A percentile compares a stretch with the other conserved stretches of the same genome.
Conservation (phyloP, 2,329 filamentous ascomycete species). For the Parafenestella ontariensis region DNA sequence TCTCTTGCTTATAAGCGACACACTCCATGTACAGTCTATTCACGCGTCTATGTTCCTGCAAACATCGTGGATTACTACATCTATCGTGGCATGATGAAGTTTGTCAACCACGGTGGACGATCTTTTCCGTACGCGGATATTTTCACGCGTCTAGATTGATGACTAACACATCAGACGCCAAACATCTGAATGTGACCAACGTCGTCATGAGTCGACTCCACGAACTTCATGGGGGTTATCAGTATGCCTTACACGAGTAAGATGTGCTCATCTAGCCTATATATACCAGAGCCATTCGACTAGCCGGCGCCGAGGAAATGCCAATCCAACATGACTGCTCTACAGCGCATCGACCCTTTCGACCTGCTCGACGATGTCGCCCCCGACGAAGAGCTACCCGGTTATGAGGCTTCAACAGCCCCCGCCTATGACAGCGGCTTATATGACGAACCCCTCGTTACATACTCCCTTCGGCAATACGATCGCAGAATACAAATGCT, state of each 20-base stretch:
- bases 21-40: neutral
- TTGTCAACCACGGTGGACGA: too few species aligned
- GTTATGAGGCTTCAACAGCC: constrained; percentile 30
- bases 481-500: constrained; percentile 36
- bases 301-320: constrained; percentile 10
- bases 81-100: too few species aligned
- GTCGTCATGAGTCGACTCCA: constrained; percentile 16
- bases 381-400: constrained; percentile 35
- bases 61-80: too few species aligned
- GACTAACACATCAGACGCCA: constrained; percentile 8
- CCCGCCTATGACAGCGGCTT: constrained; percentile 28
- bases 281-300: constrained; percentile 21
- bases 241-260: constrained; percentile 2
- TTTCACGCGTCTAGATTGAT: constrained; percentile 12
- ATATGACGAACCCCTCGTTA: constrained; percentile 23
- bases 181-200: constrained; percentile 4
- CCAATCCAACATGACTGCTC: constrained; percentile 22
- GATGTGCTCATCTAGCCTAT: constrained; percentile 8
- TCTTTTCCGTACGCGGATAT: neutral
- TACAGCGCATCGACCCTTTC: constrained; percentile 21
- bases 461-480: constrained; percentile 32
- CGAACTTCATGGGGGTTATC: too few species aligned
- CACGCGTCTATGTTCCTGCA: neutral
- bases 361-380: constrained; percentile 16
- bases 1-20: neutral